Evolutionary conservation across 257 asterid genomes (phyloP).

Genomic region (Nicotiana noctiflora): DNA sequence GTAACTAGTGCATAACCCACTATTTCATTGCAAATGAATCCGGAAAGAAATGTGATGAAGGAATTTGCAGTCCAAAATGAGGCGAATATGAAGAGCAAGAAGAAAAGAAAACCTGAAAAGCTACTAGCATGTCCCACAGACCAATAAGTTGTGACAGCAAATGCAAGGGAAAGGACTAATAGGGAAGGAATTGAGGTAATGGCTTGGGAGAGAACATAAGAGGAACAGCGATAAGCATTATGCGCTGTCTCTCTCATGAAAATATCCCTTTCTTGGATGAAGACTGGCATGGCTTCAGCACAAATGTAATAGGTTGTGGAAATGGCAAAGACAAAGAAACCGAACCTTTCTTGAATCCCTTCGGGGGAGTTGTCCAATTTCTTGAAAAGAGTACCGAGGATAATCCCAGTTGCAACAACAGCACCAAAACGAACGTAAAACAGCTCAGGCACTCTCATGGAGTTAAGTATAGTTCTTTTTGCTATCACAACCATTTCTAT

Average conservation of each 20-base stretch:
- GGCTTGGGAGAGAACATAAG: conserved; percentile 40
- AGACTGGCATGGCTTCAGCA: conserved; percentile 46
- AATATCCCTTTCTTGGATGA: conserved; percentile 35
- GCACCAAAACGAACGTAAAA: conserved; percentile 36
- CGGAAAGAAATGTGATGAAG: conserved; percentile 39
- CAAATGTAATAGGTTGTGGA: conserved; percentile 42
- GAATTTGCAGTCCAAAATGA: conserved; percentile 38
- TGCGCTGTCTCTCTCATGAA: conserved; percentile 48
- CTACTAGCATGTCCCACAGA: conserved; percentile 35
- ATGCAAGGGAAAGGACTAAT: conserved; percentile 20
- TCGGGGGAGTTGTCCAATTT: conserved; percentile 37
- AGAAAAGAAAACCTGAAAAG: conserved; percentile 26
- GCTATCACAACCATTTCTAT: conserved; percentile 34
- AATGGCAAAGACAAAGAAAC: conserved; percentile 41
- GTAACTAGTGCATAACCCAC: conserved; percentile 31
- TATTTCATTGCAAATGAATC: conserved; percentile 27
- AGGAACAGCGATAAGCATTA: conserved; percentile 43
- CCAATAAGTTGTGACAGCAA: conserved; percentile 25
- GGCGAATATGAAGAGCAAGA: conserved; percentile 27
- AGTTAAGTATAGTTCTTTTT: conserved; percentile 33
- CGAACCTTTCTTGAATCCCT: conserved; percentile 42
- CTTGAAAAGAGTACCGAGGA: conserved; percentile 35
- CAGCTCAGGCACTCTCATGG: conserved; percentile 37
- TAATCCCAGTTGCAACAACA: conserved; percentile 30
- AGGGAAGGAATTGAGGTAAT: conserved; percentile 27